Evolutionary conservation across 163 green algal species (phyloP).

Genomic region (Scenedesmus sp.): DNA sequence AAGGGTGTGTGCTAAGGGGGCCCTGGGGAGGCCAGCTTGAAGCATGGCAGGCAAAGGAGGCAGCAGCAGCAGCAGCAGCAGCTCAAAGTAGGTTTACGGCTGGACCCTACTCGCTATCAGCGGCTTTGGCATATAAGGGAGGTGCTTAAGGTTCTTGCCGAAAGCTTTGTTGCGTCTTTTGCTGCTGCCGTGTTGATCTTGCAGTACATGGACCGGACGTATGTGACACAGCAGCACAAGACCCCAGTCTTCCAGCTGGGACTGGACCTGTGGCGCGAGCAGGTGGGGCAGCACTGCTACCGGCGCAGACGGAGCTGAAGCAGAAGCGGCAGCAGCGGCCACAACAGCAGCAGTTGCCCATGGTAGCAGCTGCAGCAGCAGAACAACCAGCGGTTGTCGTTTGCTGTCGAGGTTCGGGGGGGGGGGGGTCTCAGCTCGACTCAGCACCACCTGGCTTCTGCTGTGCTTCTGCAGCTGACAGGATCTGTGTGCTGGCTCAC

Average conservation of each 20-base stretch:
- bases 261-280: constrained; percentile 94
- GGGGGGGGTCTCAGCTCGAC: too few species aligned
- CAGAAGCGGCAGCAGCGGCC: neutral
- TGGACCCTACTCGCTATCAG: too few species aligned
- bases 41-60: neutral
- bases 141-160: too few species aligned
- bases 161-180: neutral
- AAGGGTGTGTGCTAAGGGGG: too few species aligned
- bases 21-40: too few species aligned
- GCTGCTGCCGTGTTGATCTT: neutral
- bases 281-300: constrained; percentile 66
- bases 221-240: constrained; percentile 91
- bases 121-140: too few species aligned
- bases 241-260: constrained; percentile 94
- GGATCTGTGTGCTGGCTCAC: neutral
- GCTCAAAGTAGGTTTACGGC: too few species aligned
- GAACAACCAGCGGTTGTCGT: neutral
- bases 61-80: neutral
- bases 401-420: too few species aligned
- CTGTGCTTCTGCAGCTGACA: neutral
- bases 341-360: neutral
- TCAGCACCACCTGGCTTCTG: too few species aligned
- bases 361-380: neutral
- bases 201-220: constrained; percentile 99
- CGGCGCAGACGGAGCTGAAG: constrained; percentile 5